Conservation (phyloP, 306 rosid species). For the Hippophae tibetana region DNA sequence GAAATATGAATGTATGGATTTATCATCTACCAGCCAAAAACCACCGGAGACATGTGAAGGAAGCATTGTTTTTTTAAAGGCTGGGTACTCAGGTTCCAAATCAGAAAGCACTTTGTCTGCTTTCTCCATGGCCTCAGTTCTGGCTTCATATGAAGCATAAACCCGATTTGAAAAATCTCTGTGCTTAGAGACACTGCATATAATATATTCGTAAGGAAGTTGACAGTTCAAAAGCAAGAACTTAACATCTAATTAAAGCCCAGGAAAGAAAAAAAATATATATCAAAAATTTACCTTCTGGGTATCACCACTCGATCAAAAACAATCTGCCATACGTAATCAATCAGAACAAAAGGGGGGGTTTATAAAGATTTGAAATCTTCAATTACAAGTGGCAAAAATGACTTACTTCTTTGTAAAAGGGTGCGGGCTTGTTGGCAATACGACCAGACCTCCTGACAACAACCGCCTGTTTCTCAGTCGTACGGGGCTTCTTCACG, state of each 20-base stretch:
- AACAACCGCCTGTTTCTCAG: constrained; percentile 33
- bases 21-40: constrained; percentile 66
- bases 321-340: constrained; percentile 24
- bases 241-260: neutral
- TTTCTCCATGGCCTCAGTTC: constrained; percentile 41
- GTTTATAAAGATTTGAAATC: neutral
- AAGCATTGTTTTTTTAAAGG: constrained; percentile 63
- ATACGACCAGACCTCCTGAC: constrained; percentile 71
- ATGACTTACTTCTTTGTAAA: constrained; percentile 51
- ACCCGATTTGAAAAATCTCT: constrained; percentile 59
- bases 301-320: constrained; percentile 40
- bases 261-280: neutral
- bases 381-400: neutral
- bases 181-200: constrained; percentile 17
- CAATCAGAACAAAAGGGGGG: neutral
- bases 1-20: too few species aligned
- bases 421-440: constrained; percentile 46
- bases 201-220: neutral
- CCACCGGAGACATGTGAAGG: constrained; percentile 80
- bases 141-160: constrained; percentile 50
- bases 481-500: constrained; percentile 36
- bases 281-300: constrained; percentile 29
- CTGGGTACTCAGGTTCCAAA: constrained; percentile 38
- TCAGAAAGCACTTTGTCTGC: constrained; percentile 39
- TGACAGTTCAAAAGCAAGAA: too few species aligned